phyloP scores from a whole-genome alignment of 768 basidiomycete species.

The Agrocybe praecox region DNA sequence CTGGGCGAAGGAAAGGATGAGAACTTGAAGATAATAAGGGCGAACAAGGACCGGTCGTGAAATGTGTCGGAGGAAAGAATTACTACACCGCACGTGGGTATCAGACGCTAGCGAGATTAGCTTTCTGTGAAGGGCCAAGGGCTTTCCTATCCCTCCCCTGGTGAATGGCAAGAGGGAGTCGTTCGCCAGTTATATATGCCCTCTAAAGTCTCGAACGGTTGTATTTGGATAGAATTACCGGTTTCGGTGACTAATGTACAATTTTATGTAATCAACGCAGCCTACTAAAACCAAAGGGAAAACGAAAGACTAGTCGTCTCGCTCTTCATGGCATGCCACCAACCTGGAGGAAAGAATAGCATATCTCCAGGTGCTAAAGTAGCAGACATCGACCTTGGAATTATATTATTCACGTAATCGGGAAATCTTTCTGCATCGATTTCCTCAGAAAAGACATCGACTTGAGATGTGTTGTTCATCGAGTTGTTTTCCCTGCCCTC shows the following conservation, averaged over 20 bases:
- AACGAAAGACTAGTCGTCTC: conserved; percentile 84
- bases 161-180: too few species aligned
- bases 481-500: conserved; percentile 32
- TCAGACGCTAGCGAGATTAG: too few species aligned
- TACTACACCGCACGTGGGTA: too few species aligned
- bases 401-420: conserved; percentile 58
- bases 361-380: conserved; percentile 83
- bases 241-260: too few species aligned
- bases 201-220: too few species aligned
- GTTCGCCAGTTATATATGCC: too few species aligned
- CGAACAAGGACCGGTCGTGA: background rate
- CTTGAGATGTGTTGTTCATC: conserved; percentile 77
- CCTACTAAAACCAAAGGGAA: conserved; percentile 82
- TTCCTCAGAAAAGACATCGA: conserved; percentile 70
- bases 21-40: background rate
- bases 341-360: conserved; percentile 87
- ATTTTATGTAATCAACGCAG: background rate
- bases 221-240: too few species aligned
- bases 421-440: conserved; percentile 37
- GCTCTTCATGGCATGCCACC: conserved; percentile 94
- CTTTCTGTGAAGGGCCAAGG: too few species aligned
- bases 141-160: too few species aligned
- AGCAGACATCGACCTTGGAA: conserved; percentile 58
- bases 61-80: background rate
- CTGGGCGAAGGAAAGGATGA: background rate